Conservation (phyloP, 1,284 basidiomycete species). For the Microbotryomycetes sp. region DNA sequence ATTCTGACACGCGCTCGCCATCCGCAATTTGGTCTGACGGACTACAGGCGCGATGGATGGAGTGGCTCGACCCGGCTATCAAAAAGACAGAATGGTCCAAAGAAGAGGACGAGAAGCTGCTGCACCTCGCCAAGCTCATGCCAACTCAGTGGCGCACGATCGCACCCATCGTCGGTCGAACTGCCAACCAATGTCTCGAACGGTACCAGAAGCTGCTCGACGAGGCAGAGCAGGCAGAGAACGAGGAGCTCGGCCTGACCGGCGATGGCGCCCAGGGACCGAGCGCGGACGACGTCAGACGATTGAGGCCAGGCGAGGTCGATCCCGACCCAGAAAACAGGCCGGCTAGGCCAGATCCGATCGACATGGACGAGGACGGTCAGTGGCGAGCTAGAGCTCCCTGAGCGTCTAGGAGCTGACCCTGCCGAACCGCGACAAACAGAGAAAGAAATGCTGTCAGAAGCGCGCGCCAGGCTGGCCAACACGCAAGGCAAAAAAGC, state of each 20-base stretch:
- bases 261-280: constrained; percentile 74
- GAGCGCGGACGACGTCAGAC: constrained; percentile 80
- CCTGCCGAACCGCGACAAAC: too few species aligned
- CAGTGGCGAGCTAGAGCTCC: constrained; percentile 1
- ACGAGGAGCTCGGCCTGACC: constrained; percentile 70
- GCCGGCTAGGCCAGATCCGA: constrained; percentile 93
- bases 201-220: constrained; percentile 96
- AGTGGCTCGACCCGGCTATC: constrained; percentile 99
- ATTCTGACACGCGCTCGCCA: neutral
- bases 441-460: constrained; percentile 99
- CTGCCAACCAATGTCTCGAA: constrained; percentile 95
- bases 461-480: constrained; percentile 92
- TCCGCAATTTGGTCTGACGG: too few species aligned
- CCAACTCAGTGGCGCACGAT: constrained; percentile 99
- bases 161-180: constrained; percentile 97
- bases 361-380: constrained; percentile 99
- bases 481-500: constrained; percentile 99
- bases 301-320: constrained; percentile 89
- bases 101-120: constrained; percentile 95
- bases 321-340: constrained; percentile 99
- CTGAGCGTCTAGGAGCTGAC: too few species aligned
- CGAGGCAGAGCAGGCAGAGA: constrained; percentile 91
- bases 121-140: constrained; percentile 98
- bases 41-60: constrained; percentile 65
- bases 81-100: constrained; percentile 99